phyloP scores from a whole-genome alignment of 2,329 filamentous ascomycete species.

The Cladosporium sp. region DNA sequence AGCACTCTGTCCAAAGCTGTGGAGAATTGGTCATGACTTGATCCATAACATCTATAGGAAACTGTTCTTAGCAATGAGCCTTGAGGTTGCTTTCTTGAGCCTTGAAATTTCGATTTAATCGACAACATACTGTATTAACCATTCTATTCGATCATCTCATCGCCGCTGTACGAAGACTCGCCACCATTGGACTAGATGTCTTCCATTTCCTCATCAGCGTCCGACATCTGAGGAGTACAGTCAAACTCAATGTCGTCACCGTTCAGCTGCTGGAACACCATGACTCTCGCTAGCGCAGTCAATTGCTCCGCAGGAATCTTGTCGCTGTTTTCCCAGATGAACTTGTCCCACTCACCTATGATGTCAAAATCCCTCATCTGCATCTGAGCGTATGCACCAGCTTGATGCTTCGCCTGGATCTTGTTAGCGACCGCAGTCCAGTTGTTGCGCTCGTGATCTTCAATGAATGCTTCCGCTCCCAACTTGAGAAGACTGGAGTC shows the following conservation, averaged over 20 bases:
- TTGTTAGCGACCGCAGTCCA: neutral
- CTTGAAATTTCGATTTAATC: neutral
- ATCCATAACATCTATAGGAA: neutral
- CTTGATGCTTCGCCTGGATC: neutral
- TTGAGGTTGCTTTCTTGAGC: neutral
- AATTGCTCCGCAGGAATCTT: neutral
- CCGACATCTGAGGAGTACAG: neutral
- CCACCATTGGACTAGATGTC: neutral
- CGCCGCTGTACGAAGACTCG: neutral
- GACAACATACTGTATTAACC: neutral
- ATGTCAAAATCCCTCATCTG: neutral
- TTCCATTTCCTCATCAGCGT: neutral
- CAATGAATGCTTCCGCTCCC: neutral
- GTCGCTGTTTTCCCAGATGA: neutral
- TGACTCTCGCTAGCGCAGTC: neutral
- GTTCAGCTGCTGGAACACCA: slow-evolving; percentile 13
- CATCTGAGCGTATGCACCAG: neutral
- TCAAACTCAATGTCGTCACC: neutral
- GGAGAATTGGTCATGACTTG: neutral
- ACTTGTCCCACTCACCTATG: neutral
- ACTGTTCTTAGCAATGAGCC: neutral
- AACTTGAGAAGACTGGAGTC: neutral
- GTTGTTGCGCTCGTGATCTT: neutral
- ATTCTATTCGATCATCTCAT: neutral
- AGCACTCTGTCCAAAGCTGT: no score